Evolutionary conservation across 2,329 filamentous ascomycete genomes (phyloP).

Genomic region (Aureobasidium namibiae): DNA sequence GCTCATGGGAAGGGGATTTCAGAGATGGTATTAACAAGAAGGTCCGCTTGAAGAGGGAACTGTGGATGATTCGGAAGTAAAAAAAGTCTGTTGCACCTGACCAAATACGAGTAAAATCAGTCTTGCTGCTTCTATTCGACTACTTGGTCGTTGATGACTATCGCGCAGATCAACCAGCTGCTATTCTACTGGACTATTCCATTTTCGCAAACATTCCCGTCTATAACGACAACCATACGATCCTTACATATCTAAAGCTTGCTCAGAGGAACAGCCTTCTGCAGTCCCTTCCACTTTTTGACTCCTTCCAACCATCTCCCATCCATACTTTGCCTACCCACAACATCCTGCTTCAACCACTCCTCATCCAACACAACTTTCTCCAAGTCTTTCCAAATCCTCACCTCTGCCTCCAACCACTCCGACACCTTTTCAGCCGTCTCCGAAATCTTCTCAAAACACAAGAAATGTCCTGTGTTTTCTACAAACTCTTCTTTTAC

Average conservation of each 20-base stretch:
- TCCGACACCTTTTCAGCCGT: conserved; percentile 47
- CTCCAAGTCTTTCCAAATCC: conserved; percentile 26
- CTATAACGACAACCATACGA: no score
- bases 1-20: neutral
- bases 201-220: no score
- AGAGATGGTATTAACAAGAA: no score
- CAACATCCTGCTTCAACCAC: neutral
- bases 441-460: conserved; percentile 65
- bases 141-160: no score
- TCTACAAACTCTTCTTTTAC: conserved; percentile 59
- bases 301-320: conserved; percentile 4
- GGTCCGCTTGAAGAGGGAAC: neutral
- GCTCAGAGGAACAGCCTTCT: neutral
- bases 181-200: no score
- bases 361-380: conserved; percentile 5
- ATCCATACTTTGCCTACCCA: conserved; percentile 1
- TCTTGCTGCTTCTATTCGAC: neutral
- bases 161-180: neutral
- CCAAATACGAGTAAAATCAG: no score
- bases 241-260: no score
- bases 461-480: conserved; percentile 67
- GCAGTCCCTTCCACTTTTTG: neutral
- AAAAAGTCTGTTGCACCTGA: no score
- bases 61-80: no score
- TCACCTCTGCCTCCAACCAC: conserved; percentile 29